These are phyloP conservation scores for Paraurostyla sp. DNA, from an alignment of 73 alveolate species.

Conservation along the genomic window DNA sequence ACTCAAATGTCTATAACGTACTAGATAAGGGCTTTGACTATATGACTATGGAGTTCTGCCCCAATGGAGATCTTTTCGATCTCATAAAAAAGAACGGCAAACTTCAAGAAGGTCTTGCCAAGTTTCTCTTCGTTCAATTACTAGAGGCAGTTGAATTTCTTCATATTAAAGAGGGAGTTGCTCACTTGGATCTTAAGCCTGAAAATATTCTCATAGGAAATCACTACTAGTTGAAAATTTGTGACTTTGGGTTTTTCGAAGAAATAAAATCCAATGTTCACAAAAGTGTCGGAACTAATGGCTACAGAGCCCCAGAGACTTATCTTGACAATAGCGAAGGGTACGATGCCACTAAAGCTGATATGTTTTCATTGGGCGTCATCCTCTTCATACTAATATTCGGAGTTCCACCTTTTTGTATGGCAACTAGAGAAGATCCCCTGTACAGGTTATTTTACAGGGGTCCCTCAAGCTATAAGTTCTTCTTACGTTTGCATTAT, in stretches of 20 bases:
- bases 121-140: conserved; percentile 17
- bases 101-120: not conserved
- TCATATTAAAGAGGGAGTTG: conserved; percentile 11
- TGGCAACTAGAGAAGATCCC: conserved; percentile 41
- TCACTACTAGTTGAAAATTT: not conserved
- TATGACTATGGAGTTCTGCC: conserved; percentile 44
- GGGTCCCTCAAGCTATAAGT: conserved; percentile 16
- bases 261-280: not conserved
- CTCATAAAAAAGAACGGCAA: conserved; percentile 21
- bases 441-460: conserved; percentile 31
- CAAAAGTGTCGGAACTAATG: conserved; percentile 46
- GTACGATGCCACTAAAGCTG: conserved; percentile 59
- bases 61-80: conserved; percentile 32
- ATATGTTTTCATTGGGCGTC: conserved; percentile 65
- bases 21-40: conserved; percentile 26
- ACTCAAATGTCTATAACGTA: not conserved
- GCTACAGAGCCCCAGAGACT: conserved; percentile 57
- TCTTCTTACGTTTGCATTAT: conserved; percentile 16
- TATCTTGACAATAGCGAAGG: conserved; percentile 17
- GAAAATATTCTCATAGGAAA: conserved; percentile 4
- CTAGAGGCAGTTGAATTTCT: conserved; percentile 12
- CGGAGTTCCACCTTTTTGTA: conserved; percentile 64
- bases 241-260: conserved; percentile 58
- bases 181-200: conserved; percentile 34
- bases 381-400: conserved; percentile 58